A percentile compares a stretch with the other conserved stretches of the same genome.
phyloP scores from a whole-genome alignment of 257 asterid genomes.

The Mitragyna speciosa region DNA sequence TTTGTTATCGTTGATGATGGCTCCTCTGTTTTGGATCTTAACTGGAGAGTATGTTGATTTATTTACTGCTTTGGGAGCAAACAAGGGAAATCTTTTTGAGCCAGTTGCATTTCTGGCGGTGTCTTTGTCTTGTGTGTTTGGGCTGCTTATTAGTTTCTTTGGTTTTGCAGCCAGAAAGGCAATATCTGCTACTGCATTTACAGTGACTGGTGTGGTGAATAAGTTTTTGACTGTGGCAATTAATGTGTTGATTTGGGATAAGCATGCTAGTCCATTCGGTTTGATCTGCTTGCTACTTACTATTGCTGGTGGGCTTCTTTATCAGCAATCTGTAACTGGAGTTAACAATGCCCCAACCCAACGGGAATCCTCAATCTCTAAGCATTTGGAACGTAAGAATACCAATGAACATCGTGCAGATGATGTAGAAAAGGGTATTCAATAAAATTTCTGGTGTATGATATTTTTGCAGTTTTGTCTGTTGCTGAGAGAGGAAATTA shows the following conservation, averaged over 20 bases:
- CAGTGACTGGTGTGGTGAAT: conserved; percentile 95
- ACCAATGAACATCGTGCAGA: conserved; percentile 31
- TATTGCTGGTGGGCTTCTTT: conserved; percentile 80
- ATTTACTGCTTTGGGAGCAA: conserved; percentile 52
- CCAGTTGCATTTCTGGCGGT: conserved; percentile 71
- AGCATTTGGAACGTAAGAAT: conserved; percentile 37
- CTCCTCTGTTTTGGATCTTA: conserved; percentile 80
- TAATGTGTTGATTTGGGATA: conserved; percentile 95
- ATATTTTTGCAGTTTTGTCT: conserved; percentile 25
- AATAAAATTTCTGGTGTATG: conserved; percentile 61
- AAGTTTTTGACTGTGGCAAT: conserved; percentile 91
- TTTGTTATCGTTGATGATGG: conserved; percentile 85
- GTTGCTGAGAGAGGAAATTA: conserved; percentile 21
- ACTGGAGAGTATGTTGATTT: conserved; percentile 90
- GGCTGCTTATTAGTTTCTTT: conserved; percentile 93
- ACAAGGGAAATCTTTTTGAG: conserved; percentile 46
- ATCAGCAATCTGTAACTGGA: conserved; percentile 93
- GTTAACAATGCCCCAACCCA: conserved; percentile 43
- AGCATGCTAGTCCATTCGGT: conserved; percentile 92
- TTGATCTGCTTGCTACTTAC: conserved; percentile 79
- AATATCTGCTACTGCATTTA: conserved; percentile 92
- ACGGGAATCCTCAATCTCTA: conserved; percentile 35
- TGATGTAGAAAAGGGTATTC: conserved; percentile 56
- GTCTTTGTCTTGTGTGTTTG: conserved; percentile 83
- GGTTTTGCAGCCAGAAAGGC: conserved; percentile 97